Evolutionary conservation across 441 rosid genomes (phyloP).

Genomic region (Rhodomyrtus psidioides): DNA sequence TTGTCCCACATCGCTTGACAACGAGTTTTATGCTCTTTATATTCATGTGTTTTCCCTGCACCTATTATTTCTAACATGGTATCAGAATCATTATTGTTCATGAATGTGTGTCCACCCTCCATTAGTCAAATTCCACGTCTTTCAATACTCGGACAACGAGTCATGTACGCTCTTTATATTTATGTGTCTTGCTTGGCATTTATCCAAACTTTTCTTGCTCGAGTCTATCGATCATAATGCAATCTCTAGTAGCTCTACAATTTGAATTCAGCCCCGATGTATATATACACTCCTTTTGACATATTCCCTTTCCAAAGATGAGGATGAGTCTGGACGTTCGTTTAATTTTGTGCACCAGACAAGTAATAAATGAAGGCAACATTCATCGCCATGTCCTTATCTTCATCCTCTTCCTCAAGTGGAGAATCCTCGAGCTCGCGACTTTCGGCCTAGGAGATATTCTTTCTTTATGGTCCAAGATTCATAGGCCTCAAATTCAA

Average conservation of each 20-base stretch:
- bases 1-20: too few species aligned
- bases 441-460: neutral
- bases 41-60: too few species aligned
- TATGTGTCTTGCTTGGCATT: neutral
- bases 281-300: neutral
- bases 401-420: neutral
- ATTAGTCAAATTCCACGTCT: too few species aligned
- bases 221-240: neutral
- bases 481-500: neutral
- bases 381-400: neutral
- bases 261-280: neutral
- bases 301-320: neutral
- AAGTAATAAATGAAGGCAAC: neutral
- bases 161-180: too few species aligned
- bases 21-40: too few species aligned
- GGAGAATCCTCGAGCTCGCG: neutral
- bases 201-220: neutral
- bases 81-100: too few species aligned
- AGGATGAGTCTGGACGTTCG: neutral
- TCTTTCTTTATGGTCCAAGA: neutral
- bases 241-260: neutral
- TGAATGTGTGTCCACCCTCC: too few species aligned
- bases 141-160: too few species aligned
- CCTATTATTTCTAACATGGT: too few species aligned
- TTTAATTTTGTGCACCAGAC: neutral